A percentile compares a stretch with the other conserved stretches of the same genome.
phyloP scores from a whole-genome alignment of 176 grass and related monocot genomes.

The Lolium perenne region DNA sequence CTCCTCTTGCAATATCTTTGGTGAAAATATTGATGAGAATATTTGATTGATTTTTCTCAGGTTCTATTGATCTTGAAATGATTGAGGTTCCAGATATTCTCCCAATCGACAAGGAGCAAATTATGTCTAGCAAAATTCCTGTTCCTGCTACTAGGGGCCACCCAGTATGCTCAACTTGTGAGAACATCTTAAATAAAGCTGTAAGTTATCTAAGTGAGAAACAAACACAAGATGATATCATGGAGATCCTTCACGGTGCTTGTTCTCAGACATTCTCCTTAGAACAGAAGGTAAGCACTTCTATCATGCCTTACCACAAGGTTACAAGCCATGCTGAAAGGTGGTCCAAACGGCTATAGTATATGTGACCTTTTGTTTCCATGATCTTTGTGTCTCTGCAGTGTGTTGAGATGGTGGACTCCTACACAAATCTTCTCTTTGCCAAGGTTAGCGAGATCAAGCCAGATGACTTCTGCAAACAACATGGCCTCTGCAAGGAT shows the following conservation, averaged over 20 bases:
- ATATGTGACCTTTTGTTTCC: background rate
- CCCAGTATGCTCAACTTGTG: slow-evolving; percentile 58
- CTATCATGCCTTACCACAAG: background rate
- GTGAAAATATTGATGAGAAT: background rate
- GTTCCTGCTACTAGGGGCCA: slow-evolving; percentile 33
- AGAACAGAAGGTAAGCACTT: slow-evolving; percentile 68
- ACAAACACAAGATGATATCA: slow-evolving; percentile 68
- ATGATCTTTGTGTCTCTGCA: slow-evolving; percentile 40
- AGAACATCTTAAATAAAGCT: slow-evolving; percentile 55
- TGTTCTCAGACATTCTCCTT: slow-evolving; percentile 73
- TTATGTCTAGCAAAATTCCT: slow-evolving; percentile 39
- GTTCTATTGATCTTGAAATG: background rate
- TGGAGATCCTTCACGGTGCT: slow-evolving; percentile 61
- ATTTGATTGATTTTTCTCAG: slow-evolving; percentile 2
- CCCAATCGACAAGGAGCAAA: slow-evolving; percentile 22
- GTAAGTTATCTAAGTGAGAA: slow-evolving; percentile 65
- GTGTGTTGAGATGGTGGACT: slow-evolving; percentile 80
- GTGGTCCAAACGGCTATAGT: background rate
- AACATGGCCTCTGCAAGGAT: slow-evolving; percentile 67
- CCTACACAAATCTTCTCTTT: slow-evolving; percentile 75
- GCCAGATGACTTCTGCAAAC: slow-evolving; percentile 77
- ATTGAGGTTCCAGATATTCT: background rate
- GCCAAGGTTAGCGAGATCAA: slow-evolving; percentile 55
- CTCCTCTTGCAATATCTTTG: background rate
- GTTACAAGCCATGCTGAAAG: background rate